Conservation (phyloP, 2,329 filamentous ascomycete genomes). For the Sporothrix humicola region DNA sequence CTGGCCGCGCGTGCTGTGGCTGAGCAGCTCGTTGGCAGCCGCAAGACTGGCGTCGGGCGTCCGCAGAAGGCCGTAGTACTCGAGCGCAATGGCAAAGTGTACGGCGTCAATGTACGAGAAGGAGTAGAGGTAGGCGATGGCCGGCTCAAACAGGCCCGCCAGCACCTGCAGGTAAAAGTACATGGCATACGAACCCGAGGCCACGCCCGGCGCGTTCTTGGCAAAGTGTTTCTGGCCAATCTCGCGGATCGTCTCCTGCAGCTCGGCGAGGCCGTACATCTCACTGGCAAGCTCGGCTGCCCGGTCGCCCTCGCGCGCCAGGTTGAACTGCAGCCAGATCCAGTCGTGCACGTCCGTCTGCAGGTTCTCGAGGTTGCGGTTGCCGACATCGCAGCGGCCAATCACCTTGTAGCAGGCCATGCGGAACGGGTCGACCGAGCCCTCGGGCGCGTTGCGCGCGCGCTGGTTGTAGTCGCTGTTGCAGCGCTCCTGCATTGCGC, state of each 20-base stretch:
- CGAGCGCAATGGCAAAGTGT: constrained; percentile 88
- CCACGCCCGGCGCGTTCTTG: constrained; percentile 76
- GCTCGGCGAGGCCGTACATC: constrained; percentile 67
- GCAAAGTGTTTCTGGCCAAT: constrained; percentile 92
- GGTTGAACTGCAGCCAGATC: constrained; percentile 74
- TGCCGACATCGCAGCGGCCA: constrained; percentile 73
- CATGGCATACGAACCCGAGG: constrained; percentile 78
- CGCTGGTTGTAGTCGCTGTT: constrained; percentile 89
- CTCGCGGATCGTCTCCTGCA: constrained; percentile 81
- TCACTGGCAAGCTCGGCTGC: constrained; percentile 69
- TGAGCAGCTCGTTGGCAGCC: constrained; percentile 72
- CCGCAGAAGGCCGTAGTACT: constrained; percentile 86
- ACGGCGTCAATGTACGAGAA: constrained; percentile 93
- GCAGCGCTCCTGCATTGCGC: constrained; percentile 83
- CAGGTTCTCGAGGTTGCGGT: constrained; percentile 67
- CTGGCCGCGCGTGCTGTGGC: constrained; percentile 68
- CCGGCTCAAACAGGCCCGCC: constrained; percentile 92
- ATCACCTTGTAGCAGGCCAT: constrained; percentile 99
- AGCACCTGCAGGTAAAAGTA: constrained; percentile 93
- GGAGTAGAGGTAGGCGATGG: constrained; percentile 86
- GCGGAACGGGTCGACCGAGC: constrained; percentile 89
- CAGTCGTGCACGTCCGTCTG: constrained; percentile 71
- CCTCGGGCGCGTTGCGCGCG: constrained; percentile 80
- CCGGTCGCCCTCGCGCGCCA: constrained; percentile 69
- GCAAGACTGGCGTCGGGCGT: constrained; percentile 74